Evolutionary conservation across 1,139 yeast genomes (phyloP).

Genomic region (Kodamaea suecica): DNA sequence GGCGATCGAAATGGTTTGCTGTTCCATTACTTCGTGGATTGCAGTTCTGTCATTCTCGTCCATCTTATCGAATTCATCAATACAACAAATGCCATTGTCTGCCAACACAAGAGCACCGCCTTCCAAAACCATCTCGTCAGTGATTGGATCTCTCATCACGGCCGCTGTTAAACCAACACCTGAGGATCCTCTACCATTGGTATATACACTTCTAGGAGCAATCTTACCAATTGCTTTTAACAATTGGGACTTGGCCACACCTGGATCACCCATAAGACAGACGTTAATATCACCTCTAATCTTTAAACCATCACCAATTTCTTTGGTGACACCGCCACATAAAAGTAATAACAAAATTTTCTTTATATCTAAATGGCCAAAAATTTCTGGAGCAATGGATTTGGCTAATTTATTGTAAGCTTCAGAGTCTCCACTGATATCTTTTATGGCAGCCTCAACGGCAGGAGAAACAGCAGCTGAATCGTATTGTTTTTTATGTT

Average conservation of each 20-base stretch:
- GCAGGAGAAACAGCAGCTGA: constrained; percentile 56
- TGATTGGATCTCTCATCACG: constrained; percentile 97
- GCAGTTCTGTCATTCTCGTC: constrained; percentile 97
- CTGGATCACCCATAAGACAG: constrained; percentile 99
- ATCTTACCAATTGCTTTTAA: constrained; percentile 87
- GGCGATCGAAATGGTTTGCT: constrained; percentile 94
- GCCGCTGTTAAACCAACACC: constrained; percentile 99
- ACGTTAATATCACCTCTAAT: constrained; percentile 97
- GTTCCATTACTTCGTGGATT: constrained; percentile 99
- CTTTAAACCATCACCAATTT: constrained; percentile 92
- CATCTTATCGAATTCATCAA: constrained; percentile 99
- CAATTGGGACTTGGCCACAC: constrained; percentile 98
- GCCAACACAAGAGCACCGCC: constrained; percentile 98
- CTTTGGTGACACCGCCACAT: constrained; percentile 95
- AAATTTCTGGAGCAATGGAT: constrained; percentile 97
- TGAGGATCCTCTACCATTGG: constrained; percentile 98
- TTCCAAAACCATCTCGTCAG: constrained; percentile 97
- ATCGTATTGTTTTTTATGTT: constrained; percentile 88
- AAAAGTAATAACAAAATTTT: constrained; percentile 80
- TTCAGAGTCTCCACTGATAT: constrained; percentile 54
- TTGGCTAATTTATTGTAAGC: constrained; percentile 77
- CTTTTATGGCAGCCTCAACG: constrained; percentile 52
- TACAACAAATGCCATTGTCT: constrained; percentile 97
- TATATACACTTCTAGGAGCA: constrained; percentile 95
- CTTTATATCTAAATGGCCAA: constrained; percentile 90